Base-by-base conservation (phyloP, 768 basidiomycete species). In the Kwoniella mangroviensis region DNA sequence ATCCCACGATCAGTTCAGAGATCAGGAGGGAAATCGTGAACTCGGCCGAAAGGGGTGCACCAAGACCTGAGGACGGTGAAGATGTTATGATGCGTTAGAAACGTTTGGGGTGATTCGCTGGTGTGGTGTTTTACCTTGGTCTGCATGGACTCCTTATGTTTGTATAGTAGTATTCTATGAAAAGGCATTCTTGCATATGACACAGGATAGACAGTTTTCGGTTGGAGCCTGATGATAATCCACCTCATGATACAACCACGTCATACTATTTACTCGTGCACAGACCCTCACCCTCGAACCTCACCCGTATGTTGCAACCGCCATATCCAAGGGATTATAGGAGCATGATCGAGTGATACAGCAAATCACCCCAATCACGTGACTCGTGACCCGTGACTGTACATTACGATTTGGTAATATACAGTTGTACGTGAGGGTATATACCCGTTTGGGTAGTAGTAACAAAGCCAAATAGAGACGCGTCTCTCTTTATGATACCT, bases 11-110 rank as follows among this genome's bases (percentile, higher is more conserved):
- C 77, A 87, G 92, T 56, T 86, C 90, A 0, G 97, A 99, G 84
- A 90, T 98, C 65, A 87, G 97, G 78, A 85, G 97, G 72, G 97
- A 98, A 81, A 81, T 99, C 34, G 87, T 94, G 60, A 92, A 89
- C 78, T 92, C 91, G 3, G 92, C 94, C 11, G 90, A 88, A 56
- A 86, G 96, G 75, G 96, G 93, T 0, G 94, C 92, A 41, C 89
- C 91, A 28, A 86, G 90, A 74, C 84, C 86, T 13, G 88, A 88
- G 65, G 85, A 85, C n/a, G 87, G 88, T 67, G 88, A 88, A 65
- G 81, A 82, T 65, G 73, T 82, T 13, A 73, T 68, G 57, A 81
- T 80, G 82, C 54, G 58, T 51, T 82, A 69, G 65, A 28, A 41
- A 10, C 24, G 6, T 34, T 49, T 49, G 45, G 45, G 2, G 45